These are phyloP conservation scores for Paraphaeosphaeria minitans DNA, from an alignment of 2,329 filamentous ascomycete species.

Conservation along the genomic window DNA sequence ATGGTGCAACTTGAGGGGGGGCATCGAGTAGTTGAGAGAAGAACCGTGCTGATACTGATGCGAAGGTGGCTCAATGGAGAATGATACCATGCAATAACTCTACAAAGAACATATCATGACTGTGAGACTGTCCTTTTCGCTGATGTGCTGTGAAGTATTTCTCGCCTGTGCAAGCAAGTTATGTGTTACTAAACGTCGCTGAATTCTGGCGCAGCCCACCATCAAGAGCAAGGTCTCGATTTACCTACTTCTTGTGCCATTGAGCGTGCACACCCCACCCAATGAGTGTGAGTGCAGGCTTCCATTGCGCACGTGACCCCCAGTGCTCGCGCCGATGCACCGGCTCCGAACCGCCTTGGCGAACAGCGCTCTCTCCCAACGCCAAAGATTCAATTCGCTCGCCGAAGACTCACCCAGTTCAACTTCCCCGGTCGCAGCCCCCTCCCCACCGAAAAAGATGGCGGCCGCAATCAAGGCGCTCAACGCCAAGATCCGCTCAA, in stretches of 20 bases:
- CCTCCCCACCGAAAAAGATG: slow-evolving; percentile 45
- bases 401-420: slow-evolving; percentile 14
- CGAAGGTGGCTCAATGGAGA: slow-evolving; percentile 1
- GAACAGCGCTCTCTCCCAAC: slow-evolving; percentile 7
- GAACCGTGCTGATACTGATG: not conserved
- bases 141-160: not conserved
- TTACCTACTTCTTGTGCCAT: not conserved
- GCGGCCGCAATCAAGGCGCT: slow-evolving; percentile 59
- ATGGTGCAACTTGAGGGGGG: not conserved
- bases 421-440: slow-evolving; percentile 14
- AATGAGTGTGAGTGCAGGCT: not conserved
- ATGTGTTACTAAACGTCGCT: not conserved
- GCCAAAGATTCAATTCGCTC: slow-evolving; percentile 10
- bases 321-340: not conserved
- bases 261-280: not conserved
- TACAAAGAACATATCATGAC: not conserved
- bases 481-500: slow-evolving; percentile 59
- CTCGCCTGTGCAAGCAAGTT: not conserved
- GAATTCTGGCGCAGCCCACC: not conserved
- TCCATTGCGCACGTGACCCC: slow-evolving; percentile 3
- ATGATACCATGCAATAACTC: slow-evolving; percentile 2
- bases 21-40: not conserved
- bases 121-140: not conserved
- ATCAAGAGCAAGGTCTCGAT: not conserved
- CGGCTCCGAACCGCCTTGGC: slow-evolving; percentile 14